Percentiles rank a stretch among this genome's conserved stretches.
These are phyloP conservation scores for Hyphopichia pseudoburtonii DNA, from an alignment of 1,139 yeast species.

Conservation along the genomic window DNA sequence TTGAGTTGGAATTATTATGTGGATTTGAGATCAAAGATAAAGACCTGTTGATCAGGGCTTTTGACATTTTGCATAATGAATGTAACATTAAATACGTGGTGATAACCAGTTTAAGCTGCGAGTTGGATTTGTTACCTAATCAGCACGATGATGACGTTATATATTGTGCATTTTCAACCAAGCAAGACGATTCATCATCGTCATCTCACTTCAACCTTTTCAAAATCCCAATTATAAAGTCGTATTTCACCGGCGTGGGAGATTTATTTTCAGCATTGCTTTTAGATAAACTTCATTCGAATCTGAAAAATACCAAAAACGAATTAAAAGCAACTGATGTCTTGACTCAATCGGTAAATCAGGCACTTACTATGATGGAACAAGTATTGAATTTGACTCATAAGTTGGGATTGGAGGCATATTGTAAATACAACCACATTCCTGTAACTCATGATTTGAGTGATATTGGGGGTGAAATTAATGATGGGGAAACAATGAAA, in stretches of 20 bases:
- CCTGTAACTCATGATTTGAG: constrained; percentile 1
- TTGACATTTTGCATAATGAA: constrained; percentile 47
- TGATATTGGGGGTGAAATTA: constrained; percentile 28
- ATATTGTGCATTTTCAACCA: constrained; percentile 54
- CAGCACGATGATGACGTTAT: constrained; percentile 23
- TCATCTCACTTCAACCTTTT: constrained; percentile 22
- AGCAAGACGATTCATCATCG: constrained; percentile 8
- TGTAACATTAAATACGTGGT: constrained; percentile 64
- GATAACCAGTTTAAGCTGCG: constrained; percentile 44
- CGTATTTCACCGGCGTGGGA: constrained; percentile 91
- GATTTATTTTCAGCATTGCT: constrained; percentile 83
- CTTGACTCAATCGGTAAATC: constrained; percentile 35
- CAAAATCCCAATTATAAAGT: constrained; percentile 56
- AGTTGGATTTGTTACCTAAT: constrained; percentile 5
- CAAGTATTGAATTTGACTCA: constrained; percentile 45
- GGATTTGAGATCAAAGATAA: constrained; percentile 48
- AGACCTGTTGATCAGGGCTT: constrained; percentile 43
- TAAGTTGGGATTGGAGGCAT: constrained; percentile 17
- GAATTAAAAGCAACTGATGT: constrained; percentile 7
- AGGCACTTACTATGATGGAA: constrained; percentile 51
- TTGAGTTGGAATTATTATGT: constrained; percentile 76
- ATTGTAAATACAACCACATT: constrained; percentile 7
- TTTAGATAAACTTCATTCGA: constrained; percentile 54
- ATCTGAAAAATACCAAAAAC: constrained; percentile 10
- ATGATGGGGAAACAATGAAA: constrained; percentile 38